Evolutionary conservation across 768 basidiomycete species (phyloP).

Genomic region (Gyrodon lividus): DNA sequence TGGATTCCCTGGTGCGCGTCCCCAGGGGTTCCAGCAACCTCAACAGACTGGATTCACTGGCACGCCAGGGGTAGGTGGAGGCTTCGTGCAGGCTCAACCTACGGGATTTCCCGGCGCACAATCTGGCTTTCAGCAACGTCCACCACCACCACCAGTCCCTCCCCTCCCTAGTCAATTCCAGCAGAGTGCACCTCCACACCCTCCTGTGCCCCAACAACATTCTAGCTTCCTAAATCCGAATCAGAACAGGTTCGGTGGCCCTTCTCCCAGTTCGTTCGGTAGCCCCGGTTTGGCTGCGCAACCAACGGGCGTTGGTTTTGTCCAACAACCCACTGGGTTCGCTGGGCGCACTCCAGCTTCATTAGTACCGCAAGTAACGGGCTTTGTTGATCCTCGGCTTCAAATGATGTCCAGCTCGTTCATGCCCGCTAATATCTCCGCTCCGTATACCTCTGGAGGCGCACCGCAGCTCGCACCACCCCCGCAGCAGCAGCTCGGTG

Average conservation of each 20-base stretch:
- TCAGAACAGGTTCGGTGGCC: conserved; percentile 44
- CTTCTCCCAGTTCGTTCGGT: conserved; percentile 15
- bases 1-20: conserved; percentile 42
- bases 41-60: conserved; percentile 47
- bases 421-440: conserved; percentile 72
- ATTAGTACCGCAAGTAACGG: conserved; percentile 74
- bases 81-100: conserved; percentile 50
- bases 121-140: conserved; percentile 35
- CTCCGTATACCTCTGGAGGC: conserved; percentile 58
- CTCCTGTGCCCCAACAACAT: conserved; percentile 34
- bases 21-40: conserved; percentile 40
- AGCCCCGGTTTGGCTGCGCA: conserved; percentile 15
- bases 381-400: conserved; percentile 79
- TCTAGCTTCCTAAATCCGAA: conserved; percentile 57
- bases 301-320: conserved; percentile 25
- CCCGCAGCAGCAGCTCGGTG: conserved; percentile 53
- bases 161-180: conserved; percentile 63
- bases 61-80: conserved; percentile 17
- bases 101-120: conserved; percentile 44
- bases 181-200: conserved; percentile 40
- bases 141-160: conserved; percentile 57
- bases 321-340: conserved; percentile 45
- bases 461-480: conserved; percentile 59
- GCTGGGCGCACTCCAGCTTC: conserved; percentile 41
- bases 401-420: conserved; percentile 90